Evolutionary conservation across 176 grass and related monocot genomes (phyloP).

Genomic region (Aegilops umbellulata): DNA sequence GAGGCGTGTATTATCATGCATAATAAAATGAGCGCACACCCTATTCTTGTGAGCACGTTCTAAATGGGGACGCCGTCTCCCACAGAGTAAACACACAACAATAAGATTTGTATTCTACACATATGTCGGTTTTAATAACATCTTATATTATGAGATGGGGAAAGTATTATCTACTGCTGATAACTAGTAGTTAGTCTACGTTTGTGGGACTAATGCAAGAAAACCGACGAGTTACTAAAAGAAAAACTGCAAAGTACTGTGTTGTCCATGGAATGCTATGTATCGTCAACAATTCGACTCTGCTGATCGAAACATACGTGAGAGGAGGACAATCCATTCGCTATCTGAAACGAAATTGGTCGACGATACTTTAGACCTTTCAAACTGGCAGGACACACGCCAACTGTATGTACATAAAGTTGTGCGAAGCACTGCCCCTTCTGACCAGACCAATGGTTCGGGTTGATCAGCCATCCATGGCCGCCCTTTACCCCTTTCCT

Average conservation of each 20-base stretch:
- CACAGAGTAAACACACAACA: no score
- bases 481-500: slow-evolving; percentile 7
- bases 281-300: background rate
- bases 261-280: background rate
- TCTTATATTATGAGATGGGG: no score
- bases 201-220: background rate
- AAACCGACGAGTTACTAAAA: background rate
- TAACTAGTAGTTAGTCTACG: background rate
- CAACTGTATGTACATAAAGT: background rate
- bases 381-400: background rate
- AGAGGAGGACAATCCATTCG: slow-evolving; percentile 7
- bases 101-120: no score
- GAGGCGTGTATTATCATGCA: no score
- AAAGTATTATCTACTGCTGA: no score
- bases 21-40: no score
- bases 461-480: background rate
- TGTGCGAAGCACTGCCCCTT: background rate
- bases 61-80: no score
- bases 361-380: background rate
- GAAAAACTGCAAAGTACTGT: background rate
- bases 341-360: background rate
- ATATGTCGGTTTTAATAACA: no score
- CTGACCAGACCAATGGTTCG: slow-evolving; percentile 28
- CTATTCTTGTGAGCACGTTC: no score
- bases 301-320: background rate